A percentile compares a stretch with the other conserved stretches of the same genome.
phyloP scores from a whole-genome alignment of 208 protist species.

The Leishmania tropica region DNA sequence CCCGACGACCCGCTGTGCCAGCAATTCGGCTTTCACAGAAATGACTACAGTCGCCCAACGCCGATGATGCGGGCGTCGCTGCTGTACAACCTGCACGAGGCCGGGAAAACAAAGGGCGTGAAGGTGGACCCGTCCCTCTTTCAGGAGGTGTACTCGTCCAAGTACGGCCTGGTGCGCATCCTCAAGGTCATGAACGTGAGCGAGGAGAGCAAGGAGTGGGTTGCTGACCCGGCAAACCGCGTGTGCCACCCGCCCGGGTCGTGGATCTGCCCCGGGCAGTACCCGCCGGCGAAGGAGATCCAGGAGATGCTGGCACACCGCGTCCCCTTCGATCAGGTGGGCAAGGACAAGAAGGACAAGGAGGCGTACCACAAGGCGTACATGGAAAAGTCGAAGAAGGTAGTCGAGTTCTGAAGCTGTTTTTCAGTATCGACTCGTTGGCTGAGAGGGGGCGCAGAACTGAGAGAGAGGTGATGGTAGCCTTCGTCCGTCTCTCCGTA shows the following conservation, averaged over 20 bases:
- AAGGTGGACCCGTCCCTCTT: constrained; percentile 37
- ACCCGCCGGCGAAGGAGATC: constrained; percentile 72
- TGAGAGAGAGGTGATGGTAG: no score
- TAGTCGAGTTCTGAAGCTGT: neutral
- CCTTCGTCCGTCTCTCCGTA: no score
- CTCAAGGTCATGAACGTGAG: constrained; percentile 95
- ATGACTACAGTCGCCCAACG: constrained; percentile 33
- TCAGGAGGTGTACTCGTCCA: constrained; percentile 93
- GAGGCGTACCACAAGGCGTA: constrained; percentile 51
- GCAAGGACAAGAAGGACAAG: constrained; percentile 37
- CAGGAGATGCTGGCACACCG: constrained; percentile 64
- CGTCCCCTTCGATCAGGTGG: constrained; percentile 52
- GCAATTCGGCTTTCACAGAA: constrained; percentile 44
- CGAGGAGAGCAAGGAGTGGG: constrained; percentile 57
- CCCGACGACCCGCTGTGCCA: constrained; percentile 64
- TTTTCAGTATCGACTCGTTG: no score
- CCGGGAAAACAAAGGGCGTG: constrained; percentile 5
- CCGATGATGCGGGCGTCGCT: constrained; percentile 57
- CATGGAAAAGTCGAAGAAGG: constrained; percentile 20
- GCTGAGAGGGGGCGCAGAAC: no score
- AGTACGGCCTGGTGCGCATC: constrained; percentile 97
- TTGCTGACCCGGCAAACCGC: constrained; percentile 56
- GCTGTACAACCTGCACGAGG: constrained; percentile 61
- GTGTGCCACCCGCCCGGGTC: constrained; percentile 57
- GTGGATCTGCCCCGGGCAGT: constrained; percentile 76